A percentile compares a stretch with the other conserved stretches of the same genome.
Evolutionary conservation across 73 alveolate genomes (phyloP).

Genomic region (Tetrahymena thermophila): DNA sequence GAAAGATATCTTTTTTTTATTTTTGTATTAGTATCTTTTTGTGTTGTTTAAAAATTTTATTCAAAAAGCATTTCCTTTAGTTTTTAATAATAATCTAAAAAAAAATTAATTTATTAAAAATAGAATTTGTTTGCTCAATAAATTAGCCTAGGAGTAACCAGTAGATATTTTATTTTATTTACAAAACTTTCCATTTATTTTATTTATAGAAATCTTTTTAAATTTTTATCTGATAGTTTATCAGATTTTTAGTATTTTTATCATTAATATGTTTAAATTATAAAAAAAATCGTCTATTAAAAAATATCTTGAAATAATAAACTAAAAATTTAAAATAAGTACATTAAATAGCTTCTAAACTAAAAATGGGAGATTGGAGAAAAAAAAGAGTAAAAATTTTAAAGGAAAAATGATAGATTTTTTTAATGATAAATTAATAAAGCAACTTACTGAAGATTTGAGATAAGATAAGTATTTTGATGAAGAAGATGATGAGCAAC

Average conservation of each 20-base stretch:
- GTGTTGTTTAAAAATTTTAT: too few species aligned
- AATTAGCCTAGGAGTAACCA: too few species aligned
- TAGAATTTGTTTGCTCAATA: too few species aligned
- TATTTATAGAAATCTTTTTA: not conserved
- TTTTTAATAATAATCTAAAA: too few species aligned
- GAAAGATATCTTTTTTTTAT: too few species aligned
- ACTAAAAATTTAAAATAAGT: not conserved
- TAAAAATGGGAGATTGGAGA: not conserved
- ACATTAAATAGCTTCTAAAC: not conserved
- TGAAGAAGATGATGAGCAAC: conserved; percentile 16
- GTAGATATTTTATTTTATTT: too few species aligned
- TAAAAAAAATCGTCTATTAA: not conserved
- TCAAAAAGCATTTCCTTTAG: too few species aligned
- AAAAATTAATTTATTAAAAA: too few species aligned
- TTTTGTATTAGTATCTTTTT: too few species aligned
- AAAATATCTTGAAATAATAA: not conserved
- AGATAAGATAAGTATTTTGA: conserved; percentile 30
- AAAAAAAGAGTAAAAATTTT: not conserved
- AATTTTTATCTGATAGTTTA: not conserved
- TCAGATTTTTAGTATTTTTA: not conserved
- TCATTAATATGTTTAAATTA: too few species aligned
- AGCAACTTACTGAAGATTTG: conserved; percentile 19
- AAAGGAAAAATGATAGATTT: not conserved
- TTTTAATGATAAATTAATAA: not conserved
- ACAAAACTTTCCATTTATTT: not conserved